Evolutionary conservation across 345 rosid genomes (phyloP).

Genomic region (Lumnitzera racemosa): DNA sequence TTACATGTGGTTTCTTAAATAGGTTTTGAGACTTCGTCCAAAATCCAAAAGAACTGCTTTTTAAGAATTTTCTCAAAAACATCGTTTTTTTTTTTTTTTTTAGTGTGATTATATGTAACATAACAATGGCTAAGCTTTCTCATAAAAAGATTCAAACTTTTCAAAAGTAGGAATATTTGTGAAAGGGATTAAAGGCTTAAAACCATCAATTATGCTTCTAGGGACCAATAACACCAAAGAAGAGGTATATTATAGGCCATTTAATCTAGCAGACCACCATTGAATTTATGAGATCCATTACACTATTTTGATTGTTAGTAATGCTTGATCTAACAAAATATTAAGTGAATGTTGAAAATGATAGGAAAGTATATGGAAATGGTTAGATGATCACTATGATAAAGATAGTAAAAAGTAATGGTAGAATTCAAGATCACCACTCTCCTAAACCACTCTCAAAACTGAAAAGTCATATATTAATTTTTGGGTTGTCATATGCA

Average conservation of each 20-base stretch:
- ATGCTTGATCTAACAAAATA: too few relatives aligned
- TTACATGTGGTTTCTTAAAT: too few relatives aligned
- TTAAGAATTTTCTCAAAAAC: slow-evolving; percentile 72
- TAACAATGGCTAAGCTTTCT: slow-evolving; percentile 91
- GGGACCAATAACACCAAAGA: slow-evolving; percentile 54
- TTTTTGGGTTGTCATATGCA: too few relatives aligned
- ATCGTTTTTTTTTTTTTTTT: slow-evolving; percentile 40
- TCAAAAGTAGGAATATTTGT: slow-evolving; percentile 61
- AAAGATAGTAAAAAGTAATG: too few relatives aligned
- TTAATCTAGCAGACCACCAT: not conserved
- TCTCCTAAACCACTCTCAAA: too few relatives aligned
- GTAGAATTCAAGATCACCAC: too few relatives aligned
- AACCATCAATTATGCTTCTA: slow-evolving; percentile 62
- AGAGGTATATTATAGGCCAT: slow-evolving; percentile 21
- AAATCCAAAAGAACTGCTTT: slow-evolving; percentile 63
- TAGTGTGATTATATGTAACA: slow-evolving; percentile 70
- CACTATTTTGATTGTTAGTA: not conserved
- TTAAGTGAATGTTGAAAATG: too few relatives aligned
- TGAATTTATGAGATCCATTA: slow-evolving; percentile 32
- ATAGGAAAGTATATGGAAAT: too few relatives aligned
- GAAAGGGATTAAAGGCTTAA: slow-evolving; percentile 77
- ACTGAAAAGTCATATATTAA: too few relatives aligned
- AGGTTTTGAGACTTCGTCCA: slow-evolving; percentile 1
- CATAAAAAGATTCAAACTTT: slow-evolving; percentile 70
- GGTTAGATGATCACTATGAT: too few relatives aligned